A percentile compares a stretch with the other conserved stretches of the same genome.
These are phyloP conservation scores for Boletus sensibilis DNA, from an alignment of 768 basidiomycete genomes.

Conservation along the genomic window DNA sequence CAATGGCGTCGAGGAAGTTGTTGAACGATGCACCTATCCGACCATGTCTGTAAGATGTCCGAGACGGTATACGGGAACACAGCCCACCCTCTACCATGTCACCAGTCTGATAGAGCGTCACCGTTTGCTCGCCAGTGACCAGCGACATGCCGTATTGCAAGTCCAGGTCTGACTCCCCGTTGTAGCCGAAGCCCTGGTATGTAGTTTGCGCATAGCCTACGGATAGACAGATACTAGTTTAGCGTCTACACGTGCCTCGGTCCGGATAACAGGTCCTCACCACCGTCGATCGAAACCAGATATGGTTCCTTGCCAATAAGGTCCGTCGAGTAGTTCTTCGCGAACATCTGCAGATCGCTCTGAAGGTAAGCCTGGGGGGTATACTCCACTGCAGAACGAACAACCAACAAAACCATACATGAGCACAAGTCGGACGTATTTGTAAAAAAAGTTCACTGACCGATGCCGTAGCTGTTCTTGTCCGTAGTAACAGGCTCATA, in stretches of 20 bases:
- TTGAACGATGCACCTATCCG: slow-evolving; percentile 35
- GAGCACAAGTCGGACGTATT: background rate
- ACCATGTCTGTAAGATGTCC: background rate
- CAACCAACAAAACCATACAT: background rate
- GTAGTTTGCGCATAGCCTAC: slow-evolving; percentile 29
- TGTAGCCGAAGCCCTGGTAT: slow-evolving; percentile 11
- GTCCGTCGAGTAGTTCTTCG: slow-evolving; percentile 18
- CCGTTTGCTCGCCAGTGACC: slow-evolving; percentile 27
- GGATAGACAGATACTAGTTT: background rate
- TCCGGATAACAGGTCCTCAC: slow-evolving; percentile 13
- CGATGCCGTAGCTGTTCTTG: slow-evolving; percentile 36
- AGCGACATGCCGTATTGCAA: slow-evolving; percentile 34
- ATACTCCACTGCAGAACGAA: slow-evolving; percentile 30
- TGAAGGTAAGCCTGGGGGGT: slow-evolving; percentile 33
- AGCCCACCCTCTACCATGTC: slow-evolving; percentile 25
- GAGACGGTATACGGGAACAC: background rate
- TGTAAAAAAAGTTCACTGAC: slow-evolving; percentile 11
- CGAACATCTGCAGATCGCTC: slow-evolving; percentile 36
- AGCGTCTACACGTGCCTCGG: background rate
- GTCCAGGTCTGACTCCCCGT: slow-evolving; percentile 35
- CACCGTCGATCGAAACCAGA: slow-evolving; percentile 38
- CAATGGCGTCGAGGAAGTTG: slow-evolving; percentile 40
- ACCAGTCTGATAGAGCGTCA: slow-evolving; percentile 37
- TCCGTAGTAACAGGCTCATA: slow-evolving; percentile 25
- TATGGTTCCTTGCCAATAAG: slow-evolving; percentile 27